These are phyloP conservation scores for Phytopythium vexans DNA, from an alignment of 352 stramenopile species.

Conservation along the genomic window DNA sequence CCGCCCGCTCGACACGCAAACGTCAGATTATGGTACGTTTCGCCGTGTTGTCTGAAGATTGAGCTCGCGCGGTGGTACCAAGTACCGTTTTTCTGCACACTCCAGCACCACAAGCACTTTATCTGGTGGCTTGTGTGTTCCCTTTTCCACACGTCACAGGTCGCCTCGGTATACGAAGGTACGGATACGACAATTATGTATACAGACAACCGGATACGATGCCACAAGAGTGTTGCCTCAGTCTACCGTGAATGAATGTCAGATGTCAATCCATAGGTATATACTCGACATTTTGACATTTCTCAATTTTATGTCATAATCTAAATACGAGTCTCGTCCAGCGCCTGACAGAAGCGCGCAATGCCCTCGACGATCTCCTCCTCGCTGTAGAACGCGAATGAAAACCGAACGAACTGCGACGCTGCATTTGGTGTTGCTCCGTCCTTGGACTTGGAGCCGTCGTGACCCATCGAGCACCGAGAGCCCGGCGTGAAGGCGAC, in stretches of 20 bases:
- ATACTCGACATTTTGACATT: constrained; percentile 13
- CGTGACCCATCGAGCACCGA: constrained; percentile 44
- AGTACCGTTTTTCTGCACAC: background rate
- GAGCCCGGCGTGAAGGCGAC: constrained; percentile 77
- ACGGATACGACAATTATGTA: too few relatives aligned
- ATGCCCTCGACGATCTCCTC: constrained; percentile 70
- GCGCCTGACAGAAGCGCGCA: constrained; percentile 37
- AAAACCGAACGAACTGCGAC: constrained; percentile 54
- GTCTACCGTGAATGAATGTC: too few relatives aligned
- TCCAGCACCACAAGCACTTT: too few relatives aligned
- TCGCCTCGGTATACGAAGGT: too few relatives aligned
- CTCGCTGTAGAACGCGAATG: constrained; percentile 79
- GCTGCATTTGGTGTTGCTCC: constrained; percentile 13
- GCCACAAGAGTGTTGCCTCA: too few relatives aligned
- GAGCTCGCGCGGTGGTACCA: background rate
- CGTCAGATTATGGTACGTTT: too few relatives aligned
- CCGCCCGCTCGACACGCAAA: too few relatives aligned
- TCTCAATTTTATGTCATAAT: constrained; percentile 11
- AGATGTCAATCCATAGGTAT: constrained; percentile 2
- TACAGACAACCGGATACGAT: too few relatives aligned
- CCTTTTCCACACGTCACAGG: too few relatives aligned
- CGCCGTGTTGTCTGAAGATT: background rate
- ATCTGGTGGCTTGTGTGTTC: too few relatives aligned
- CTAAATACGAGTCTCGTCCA: constrained; percentile 14
- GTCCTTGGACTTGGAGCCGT: background rate